Evolutionary conservation across 345 rosid species (phyloP).

Genomic region (Lepidium didymum): DNA sequence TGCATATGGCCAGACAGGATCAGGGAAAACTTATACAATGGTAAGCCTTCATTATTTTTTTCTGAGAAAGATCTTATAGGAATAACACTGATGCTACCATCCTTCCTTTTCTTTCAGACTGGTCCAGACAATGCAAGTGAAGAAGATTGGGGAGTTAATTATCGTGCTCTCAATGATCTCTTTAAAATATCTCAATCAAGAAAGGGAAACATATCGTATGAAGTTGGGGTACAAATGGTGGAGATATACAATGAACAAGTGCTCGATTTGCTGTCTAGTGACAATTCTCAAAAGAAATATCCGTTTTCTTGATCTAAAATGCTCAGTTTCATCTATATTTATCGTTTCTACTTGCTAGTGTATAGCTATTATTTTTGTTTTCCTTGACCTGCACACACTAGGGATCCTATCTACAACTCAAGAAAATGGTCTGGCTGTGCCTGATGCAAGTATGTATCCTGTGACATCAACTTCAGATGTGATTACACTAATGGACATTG

Average conservation of each 20-base stretch:
- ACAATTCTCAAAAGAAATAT: conserved; percentile 69
- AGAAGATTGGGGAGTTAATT: conserved; percentile 90
- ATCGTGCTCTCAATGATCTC: conserved; percentile 75
- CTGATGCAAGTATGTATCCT: conserved; percentile 80
- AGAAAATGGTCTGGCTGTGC: conserved; percentile 73
- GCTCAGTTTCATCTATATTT: neutral
- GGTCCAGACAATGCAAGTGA: conserved; percentile 61
- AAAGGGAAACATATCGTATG: conserved; percentile 43
- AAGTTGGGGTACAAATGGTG: conserved; percentile 75
- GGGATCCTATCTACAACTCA: conserved; percentile 53
- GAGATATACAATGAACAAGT: conserved; percentile 96
- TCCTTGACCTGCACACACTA: conserved; percentile 71
- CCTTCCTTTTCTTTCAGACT: conserved; percentile 32
- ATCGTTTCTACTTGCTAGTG: neutral
- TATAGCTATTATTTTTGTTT: conserved; percentile 17
- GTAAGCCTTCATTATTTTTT: conserved; percentile 26
- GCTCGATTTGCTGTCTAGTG: conserved; percentile 56
- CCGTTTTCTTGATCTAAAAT: conserved; percentile 33
- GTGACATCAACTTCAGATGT: conserved; percentile 74
- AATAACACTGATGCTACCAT: neutral
- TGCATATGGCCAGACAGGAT: conserved; percentile 99
- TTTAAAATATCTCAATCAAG: conserved; percentile 61
- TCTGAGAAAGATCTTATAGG: neutral
- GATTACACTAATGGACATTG: conserved; percentile 59
- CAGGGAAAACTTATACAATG: conserved; percentile 95